These are phyloP conservation scores for Stephanodiscus triporus DNA, from an alignment of 108 stramenopile species.

Conservation along the genomic window DNA sequence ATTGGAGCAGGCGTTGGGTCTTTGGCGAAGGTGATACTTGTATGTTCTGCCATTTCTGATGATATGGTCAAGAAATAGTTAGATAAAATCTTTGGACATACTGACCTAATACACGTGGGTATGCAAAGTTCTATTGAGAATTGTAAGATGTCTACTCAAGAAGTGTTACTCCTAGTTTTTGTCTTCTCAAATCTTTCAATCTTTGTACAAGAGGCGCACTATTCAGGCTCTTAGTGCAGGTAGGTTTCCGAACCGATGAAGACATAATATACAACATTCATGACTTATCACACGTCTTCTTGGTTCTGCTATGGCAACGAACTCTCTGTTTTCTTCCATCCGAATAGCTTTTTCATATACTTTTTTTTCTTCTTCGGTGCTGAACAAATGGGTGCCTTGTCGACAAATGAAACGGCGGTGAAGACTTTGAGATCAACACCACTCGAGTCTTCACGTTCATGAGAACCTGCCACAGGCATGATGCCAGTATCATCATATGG, in stretches of 20 bases:
- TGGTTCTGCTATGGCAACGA: slow-evolving; percentile 2
- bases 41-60: slow-evolving; percentile 22
- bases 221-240: background rate
- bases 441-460: background rate
- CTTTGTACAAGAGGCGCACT: too few species aligned
- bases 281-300: too few species aligned
- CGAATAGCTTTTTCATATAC: slow-evolving; percentile 1
- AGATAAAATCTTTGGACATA: slow-evolving; percentile 63
- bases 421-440: too few species aligned
- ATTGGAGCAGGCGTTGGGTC: slow-evolving; percentile 69
- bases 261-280: too few species aligned
- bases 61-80: slow-evolving; percentile 72
- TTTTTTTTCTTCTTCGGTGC: slow-evolving; percentile 7
- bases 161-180: background rate
- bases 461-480: background rate
- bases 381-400: background rate
- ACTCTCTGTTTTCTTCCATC: background rate
- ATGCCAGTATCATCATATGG: background rate
- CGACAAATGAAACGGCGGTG: background rate
- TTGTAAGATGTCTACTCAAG: background rate
- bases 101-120: slow-evolving; percentile 17
- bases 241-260: too few species aligned
- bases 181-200: background rate
- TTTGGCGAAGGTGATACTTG: slow-evolving; percentile 32
- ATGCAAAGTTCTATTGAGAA: background rate